Conservation (phyloP, 2,329 filamentous ascomycete genomes). For the Stagonosporopsis rhizophila region DNA sequence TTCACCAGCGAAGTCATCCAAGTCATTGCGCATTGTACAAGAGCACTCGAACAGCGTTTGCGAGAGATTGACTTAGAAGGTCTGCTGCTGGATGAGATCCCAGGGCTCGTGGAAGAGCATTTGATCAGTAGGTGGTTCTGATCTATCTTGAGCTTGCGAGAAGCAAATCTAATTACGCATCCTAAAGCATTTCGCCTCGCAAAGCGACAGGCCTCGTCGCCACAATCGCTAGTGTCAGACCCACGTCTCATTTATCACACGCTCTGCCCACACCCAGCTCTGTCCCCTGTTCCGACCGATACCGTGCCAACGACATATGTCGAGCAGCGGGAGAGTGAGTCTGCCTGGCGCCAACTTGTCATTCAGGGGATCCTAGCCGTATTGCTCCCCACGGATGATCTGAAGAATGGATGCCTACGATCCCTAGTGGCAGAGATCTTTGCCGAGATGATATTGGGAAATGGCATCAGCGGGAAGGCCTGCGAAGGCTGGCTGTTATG, state of each 20-base stretch:
- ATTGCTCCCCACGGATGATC: conserved; percentile 88
- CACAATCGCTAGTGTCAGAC: conserved; percentile 67
- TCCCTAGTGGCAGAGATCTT: conserved; percentile 86
- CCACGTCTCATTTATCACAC: conserved; percentile 80
- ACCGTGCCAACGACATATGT: conserved; percentile 59
- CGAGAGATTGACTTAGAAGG: conserved; percentile 83
- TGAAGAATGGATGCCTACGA: conserved; percentile 85
- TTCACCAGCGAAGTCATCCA: conserved; percentile 89
- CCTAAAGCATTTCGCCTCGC: conserved; percentile 74
- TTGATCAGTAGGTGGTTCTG: conserved; percentile 68
- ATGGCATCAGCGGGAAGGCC: conserved; percentile 77
- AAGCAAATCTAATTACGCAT: conserved; percentile 33
- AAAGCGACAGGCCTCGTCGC: conserved; percentile 61
- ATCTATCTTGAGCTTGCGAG: conserved; percentile 24
- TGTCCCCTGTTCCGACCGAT: conserved; percentile 75
- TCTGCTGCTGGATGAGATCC: conserved; percentile 85
- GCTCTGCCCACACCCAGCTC: conserved; percentile 78
- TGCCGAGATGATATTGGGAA: conserved; percentile 87
- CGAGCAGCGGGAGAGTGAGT: conserved; percentile 78
- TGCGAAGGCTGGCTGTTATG: conserved; percentile 90
- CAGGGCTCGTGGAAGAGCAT: conserved; percentile 80
- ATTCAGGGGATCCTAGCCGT: conserved; percentile 81
- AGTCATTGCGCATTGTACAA: conserved; percentile 89
- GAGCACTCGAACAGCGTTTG: conserved; percentile 84
- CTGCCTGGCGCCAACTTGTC: conserved; percentile 85